Evolutionary conservation across 2,329 filamentous ascomycete genomes (phyloP).

Genomic region (Pyrenochaeta sp.): DNA sequence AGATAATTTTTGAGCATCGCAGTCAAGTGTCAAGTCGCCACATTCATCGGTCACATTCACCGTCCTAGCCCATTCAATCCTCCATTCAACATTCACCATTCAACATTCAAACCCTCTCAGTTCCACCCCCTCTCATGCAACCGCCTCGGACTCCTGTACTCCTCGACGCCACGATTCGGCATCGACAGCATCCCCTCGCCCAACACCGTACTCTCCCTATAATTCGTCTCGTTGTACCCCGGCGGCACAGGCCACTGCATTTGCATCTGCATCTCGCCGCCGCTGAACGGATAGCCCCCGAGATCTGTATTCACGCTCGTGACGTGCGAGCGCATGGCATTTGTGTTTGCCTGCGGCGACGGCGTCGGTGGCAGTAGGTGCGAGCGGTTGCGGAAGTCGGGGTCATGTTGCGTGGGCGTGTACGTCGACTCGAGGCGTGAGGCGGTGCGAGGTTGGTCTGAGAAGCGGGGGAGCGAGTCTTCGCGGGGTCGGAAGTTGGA

Average conservation of each 20-base stretch:
- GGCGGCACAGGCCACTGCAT: conserved; percentile 29
- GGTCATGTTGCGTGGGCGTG: too few relatives aligned
- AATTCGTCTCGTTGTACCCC: conserved; percentile 16
- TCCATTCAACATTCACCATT: neutral
- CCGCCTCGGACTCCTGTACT: conserved; percentile 10
- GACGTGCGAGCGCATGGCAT: conserved; percentile 9
- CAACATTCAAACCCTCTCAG: neutral
- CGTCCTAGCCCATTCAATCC: too few relatives aligned
- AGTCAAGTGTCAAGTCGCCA: too few relatives aligned
- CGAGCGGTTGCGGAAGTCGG: conserved; percentile 8
- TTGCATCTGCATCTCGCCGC: conserved; percentile 15
- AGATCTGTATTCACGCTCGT: conserved; percentile 21
- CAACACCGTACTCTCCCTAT: conserved; percentile 16
- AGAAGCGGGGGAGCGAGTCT: conserved; percentile 12
- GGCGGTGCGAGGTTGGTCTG: conserved; percentile 2
- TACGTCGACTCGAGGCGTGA: too few relatives aligned
- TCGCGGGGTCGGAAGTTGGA: conserved; percentile 4
- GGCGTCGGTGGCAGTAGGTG: conserved; percentile 8
- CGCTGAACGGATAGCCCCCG: conserved; percentile 23
- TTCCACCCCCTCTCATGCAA: conserved; percentile 17
- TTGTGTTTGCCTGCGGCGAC: neutral
- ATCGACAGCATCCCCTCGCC: conserved; percentile 1
- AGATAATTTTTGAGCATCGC: too few relatives aligned
- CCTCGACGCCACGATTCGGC: neutral
- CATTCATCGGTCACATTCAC: too few relatives aligned